Percentiles rank a stretch among this genome's conserved stretches.
These are phyloP conservation scores for Thuidium tamariscinum DNA, from an alignment of 225 moss, liverwort and hornwort genomes.

Conservation along the genomic window DNA sequence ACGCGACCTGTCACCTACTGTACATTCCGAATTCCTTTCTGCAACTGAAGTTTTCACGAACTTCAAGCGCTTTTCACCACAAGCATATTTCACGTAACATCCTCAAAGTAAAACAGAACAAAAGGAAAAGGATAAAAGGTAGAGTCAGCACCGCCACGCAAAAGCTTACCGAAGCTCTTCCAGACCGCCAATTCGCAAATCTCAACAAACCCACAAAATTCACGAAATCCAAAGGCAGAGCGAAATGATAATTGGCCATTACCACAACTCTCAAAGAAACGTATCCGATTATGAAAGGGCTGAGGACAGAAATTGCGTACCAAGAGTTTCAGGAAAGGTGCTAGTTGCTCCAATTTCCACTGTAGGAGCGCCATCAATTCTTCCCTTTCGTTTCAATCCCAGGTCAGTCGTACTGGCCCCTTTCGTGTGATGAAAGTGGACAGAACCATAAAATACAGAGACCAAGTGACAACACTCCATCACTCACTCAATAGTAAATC, in stretches of 20 bases:
- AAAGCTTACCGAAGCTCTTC: not conserved
- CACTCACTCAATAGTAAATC: not conserved
- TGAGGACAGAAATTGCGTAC: not conserved
- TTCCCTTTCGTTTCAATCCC: not conserved
- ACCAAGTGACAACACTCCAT: conserved; percentile 23
- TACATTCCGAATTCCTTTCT: not conserved
- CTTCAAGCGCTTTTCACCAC: not conserved
- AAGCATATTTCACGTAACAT: not conserved
- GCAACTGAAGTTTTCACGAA: not conserved
- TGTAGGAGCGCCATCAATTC: not conserved
- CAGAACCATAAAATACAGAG: not conserved
- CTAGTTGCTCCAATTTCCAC: conserved; percentile 6
- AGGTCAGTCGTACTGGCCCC: not conserved
- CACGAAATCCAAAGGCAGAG: no score
- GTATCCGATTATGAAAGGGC: not conserved
- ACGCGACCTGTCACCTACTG: not conserved
- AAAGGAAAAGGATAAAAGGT: not conserved
- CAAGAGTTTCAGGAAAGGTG: conserved; percentile 16
- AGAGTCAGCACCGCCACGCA: not conserved
- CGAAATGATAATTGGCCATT: no score
- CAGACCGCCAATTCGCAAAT: not conserved
- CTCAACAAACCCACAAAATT: not conserved
- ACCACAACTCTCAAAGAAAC: no score
- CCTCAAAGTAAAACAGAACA: not conserved
- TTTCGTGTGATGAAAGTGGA: not conserved